These are phyloP conservation scores for Nymphaea colorata DNA, from an alignment of 164 flowering plant species.

Conservation along the genomic window DNA sequence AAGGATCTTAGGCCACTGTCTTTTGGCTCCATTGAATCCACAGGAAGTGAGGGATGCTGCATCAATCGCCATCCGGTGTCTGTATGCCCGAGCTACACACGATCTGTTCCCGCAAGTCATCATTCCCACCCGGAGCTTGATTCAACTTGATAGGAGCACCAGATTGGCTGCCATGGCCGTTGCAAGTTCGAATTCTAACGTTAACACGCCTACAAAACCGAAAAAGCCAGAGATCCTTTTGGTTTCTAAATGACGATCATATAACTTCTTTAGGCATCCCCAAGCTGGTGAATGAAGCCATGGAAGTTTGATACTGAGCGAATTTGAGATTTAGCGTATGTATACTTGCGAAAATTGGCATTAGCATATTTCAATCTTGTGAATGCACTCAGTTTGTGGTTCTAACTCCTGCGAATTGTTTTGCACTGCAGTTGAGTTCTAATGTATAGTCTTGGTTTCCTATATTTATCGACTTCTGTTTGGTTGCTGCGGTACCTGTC, in stretches of 20 bases:
- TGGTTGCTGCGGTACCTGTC: background rate
- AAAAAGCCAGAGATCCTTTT: constrained; percentile 84
- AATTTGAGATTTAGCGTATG: background rate
- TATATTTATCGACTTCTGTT: background rate
- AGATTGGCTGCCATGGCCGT: constrained; percentile 29
- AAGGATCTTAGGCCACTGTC: constrained; percentile 82
- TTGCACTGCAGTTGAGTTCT: background rate
- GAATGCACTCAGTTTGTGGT: background rate
- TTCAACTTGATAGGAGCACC: constrained; percentile 68
- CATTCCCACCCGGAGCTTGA: constrained; percentile 70
- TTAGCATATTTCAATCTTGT: background rate
- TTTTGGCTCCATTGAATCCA: constrained; percentile 63
- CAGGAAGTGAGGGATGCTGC: constrained; percentile 76
- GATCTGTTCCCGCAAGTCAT: constrained; percentile 84
- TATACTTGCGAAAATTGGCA: background rate
- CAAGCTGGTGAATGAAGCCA: too few species aligned
- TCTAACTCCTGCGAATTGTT: background rate
- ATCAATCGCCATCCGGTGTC: constrained; percentile 53
- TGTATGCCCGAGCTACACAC: constrained; percentile 86
- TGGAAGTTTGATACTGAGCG: too few species aligned
- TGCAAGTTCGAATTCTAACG: constrained; percentile 40
- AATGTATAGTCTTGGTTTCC: background rate
- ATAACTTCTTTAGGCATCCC: too few species aligned
- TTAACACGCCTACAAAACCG: constrained; percentile 66
- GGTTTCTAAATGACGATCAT: constrained; percentile 49